These are phyloP conservation scores for Ophiostoma ulmi DNA, from an alignment of 2,329 filamentous ascomycete genomes.

Conservation along the genomic window DNA sequence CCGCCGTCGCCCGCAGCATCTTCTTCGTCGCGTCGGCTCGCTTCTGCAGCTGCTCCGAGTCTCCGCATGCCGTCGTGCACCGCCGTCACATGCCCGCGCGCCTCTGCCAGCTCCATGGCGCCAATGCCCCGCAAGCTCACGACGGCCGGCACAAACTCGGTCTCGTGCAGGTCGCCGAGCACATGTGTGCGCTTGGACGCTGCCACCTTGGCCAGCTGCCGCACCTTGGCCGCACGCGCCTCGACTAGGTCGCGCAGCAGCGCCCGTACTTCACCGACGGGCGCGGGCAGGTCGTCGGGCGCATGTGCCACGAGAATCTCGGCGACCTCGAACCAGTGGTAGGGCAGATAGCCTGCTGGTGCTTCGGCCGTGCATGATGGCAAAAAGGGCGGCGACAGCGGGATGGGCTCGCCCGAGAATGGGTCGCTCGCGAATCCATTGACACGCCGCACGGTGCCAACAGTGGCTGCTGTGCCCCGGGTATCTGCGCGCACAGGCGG, in stretches of 20 bases:
- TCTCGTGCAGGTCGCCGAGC: constrained; percentile 33
- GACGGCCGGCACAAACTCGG: constrained; percentile 37
- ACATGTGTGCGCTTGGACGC: neutral
- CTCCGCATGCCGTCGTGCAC: constrained; percentile 84
- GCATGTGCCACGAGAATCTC: constrained; percentile 83
- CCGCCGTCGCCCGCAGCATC: constrained; percentile 50
- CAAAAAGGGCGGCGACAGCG: constrained; percentile 69
- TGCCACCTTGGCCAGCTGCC: constrained; percentile 48
- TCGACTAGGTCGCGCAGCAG: constrained; percentile 78
- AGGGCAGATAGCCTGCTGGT: constrained; percentile 69
- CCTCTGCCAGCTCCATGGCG: constrained; percentile 88
- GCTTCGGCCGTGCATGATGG: constrained; percentile 66
- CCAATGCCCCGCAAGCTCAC: constrained; percentile 69
- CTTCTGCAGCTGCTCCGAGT: constrained; percentile 76
- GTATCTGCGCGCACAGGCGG: constrained; percentile 50
- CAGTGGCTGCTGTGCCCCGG: constrained; percentile 29
- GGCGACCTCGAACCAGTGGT: constrained; percentile 90
- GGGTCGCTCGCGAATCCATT: constrained; percentile 18
- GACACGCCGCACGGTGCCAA: constrained; percentile 29
- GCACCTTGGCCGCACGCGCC: constrained; percentile 82
- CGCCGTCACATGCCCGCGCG: constrained; percentile 72
- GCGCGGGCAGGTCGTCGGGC: constrained; percentile 67
- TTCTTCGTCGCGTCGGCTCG: constrained; percentile 69
- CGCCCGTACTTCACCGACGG: constrained; percentile 67
- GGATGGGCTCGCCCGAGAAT: constrained; percentile 24